These are phyloP conservation scores for Colletotrichum costaricense DNA, from an alignment of 2,329 filamentous ascomycete genomes.

Conservation along the genomic window DNA sequence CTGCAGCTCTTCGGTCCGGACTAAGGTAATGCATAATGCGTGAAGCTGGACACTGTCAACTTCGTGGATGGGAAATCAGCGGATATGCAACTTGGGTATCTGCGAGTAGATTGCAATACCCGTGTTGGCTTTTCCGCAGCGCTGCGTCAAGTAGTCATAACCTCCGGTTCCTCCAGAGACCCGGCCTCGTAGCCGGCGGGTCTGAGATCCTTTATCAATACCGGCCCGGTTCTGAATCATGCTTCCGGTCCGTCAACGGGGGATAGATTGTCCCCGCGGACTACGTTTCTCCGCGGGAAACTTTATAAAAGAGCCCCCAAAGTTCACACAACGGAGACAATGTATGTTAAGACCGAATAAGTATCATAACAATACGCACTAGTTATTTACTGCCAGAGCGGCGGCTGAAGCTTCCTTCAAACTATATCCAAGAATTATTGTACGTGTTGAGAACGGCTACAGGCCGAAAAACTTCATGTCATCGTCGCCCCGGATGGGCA, in stretches of 20 bases:
- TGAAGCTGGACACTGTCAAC: no score
- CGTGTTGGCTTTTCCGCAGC: not conserved
- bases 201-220: not conserved
- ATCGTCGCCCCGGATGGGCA: slow-evolving; percentile 30
- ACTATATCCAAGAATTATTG: slow-evolving; percentile 10
- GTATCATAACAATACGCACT: not conserved
- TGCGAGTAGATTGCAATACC: no score
- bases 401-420: not conserved
- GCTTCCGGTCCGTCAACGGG: not conserved
- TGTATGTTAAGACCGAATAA: not conserved
- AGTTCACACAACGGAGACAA: no score
- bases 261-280: not conserved
- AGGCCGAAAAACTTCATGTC: slow-evolving; percentile 35
- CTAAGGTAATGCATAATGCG: no score
- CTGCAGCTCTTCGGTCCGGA: no score
- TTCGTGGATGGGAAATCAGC: no score
- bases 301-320: not conserved
- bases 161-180: no score
- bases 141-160: not conserved
- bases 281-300: not conserved
- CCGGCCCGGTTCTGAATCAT: not conserved
- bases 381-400: not conserved
- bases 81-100: no score
- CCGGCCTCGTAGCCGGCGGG: no score
- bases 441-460: not conserved